A percentile compares a stretch with the other conserved stretches of the same genome.
Conservation (phyloP, 169 alveolate species). For the Plasmodium berghei region DNA sequence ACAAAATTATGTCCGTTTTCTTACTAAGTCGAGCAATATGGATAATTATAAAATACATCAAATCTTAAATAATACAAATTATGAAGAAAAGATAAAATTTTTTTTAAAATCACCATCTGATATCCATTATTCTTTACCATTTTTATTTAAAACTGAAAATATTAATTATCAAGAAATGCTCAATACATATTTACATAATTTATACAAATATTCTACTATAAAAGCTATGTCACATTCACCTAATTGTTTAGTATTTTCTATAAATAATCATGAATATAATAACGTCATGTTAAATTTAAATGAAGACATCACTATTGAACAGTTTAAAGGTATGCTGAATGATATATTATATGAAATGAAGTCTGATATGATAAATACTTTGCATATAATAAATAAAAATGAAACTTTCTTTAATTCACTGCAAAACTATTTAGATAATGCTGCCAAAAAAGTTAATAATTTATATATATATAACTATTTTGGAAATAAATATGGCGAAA, state of each 20-base stretch:
- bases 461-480: constrained; percentile 48
- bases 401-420: not conserved
- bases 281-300: constrained; percentile 12
- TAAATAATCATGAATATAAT: constrained; percentile 15
- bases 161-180: not conserved
- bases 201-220: constrained; percentile 47
- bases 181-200: constrained; percentile 31
- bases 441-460: not conserved
- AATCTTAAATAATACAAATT: constrained; percentile 2
- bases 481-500: constrained; percentile 37
- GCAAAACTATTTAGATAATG: constrained; percentile 1
- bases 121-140: constrained; percentile 51
- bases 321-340: not conserved
- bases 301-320: constrained; percentile 17
- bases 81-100: constrained; percentile 14
- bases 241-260: constrained; percentile 20
- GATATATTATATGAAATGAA: not conserved
- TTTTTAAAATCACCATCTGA: constrained; percentile 16
- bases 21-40: not conserved
- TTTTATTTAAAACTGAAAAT: constrained; percentile 14
- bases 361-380: not conserved
- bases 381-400: constrained; percentile 56
- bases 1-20: not conserved
- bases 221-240: constrained; percentile 4
- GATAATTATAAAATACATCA: not conserved